Evolutionary conservation across 192 early-diverging fungal species (phyloP), one percentile per base, ranked within the genome.

Genomic region (Pilaira anomala): DNA sequence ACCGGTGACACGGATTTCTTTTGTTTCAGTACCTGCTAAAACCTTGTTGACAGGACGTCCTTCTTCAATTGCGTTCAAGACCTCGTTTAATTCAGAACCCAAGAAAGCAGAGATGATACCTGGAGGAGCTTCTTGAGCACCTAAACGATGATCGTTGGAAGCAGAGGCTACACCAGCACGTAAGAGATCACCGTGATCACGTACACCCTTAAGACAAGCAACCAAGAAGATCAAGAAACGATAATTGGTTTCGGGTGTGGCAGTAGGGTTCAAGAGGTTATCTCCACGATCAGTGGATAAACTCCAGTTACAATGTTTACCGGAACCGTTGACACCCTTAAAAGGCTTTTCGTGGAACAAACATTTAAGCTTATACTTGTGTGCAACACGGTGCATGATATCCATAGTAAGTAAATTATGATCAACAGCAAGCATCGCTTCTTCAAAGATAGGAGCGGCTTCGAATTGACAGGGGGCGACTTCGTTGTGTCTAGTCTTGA

Each of bases 331-430:
- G 78, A 99, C 83, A 63, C 97, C 95, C 81, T 93, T 92, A 86
- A 96, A 99, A 25, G 97, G 97, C 81, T 99, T 99, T 85, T 99
- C 97, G 86, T 99, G 97, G 89, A 90, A 99, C 50, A 99, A 85
- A 57, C 89, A 88, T 84, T 95, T 94, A 74, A 99, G 86, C 79
- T 91, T 91, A 87, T 99, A 91, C 62, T 91, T 87, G 84, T 99
- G 95, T 45, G 97, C 94, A 29, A 98, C 93, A 80, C 90, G 91
- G 87, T 95, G 93, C 64, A 97, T 82, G 50, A 94, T 86, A 76
- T 96, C 93, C 97, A 99, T 99, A 68, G 91, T 90, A 68, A 96
- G 80, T 77, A 99, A 74, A 82, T 99, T 99, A 87, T 99, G 97
- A 83, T 99, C 97, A 28, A 97, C 92, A 30, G 97, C 95, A 50